Percentiles rank a stretch among this genome's conserved stretches.
phyloP scores from a whole-genome alignment of 805 yeast genomes.

The Saccharomyces kudriavzevii region DNA sequence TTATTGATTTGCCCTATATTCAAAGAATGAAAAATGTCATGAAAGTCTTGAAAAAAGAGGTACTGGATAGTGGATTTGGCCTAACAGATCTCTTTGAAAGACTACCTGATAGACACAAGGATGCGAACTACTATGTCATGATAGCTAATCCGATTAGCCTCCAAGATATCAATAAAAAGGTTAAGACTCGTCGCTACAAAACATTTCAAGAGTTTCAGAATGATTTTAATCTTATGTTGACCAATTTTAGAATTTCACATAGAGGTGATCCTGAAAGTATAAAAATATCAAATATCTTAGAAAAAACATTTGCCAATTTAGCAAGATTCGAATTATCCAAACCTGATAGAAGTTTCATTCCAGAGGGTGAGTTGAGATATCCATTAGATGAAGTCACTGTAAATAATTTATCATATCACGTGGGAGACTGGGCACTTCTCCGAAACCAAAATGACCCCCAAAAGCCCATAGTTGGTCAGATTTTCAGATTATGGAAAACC shows the following conservation, averaged over 20 bases:
- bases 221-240: constrained; percentile 69
- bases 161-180: constrained; percentile 69
- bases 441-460: constrained; percentile 80
- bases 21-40: constrained; percentile 82
- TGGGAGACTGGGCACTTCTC: constrained; percentile 93
- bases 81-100: constrained; percentile 68
- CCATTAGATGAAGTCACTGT: constrained; percentile 75
- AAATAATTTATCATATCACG: constrained; percentile 63
- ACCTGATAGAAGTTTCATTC: constrained; percentile 71
- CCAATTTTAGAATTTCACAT: constrained; percentile 62
- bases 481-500: constrained; percentile 84
- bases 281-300: constrained; percentile 56
- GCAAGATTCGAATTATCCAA: constrained; percentile 64
- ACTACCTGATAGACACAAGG: constrained; percentile 58
- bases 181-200: constrained; percentile 75
- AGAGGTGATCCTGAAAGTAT: constrained; percentile 49
- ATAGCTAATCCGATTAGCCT: constrained; percentile 56
- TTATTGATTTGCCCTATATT: constrained; percentile 48
- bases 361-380: constrained; percentile 53
- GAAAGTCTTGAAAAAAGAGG: constrained; percentile 70
- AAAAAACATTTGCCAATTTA: constrained; percentile 48
- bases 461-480: constrained; percentile 89
- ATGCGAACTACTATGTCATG: constrained; percentile 35
- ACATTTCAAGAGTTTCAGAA: constrained; percentile 67
- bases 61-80: constrained; percentile 40